These are phyloP conservation scores for Aspergillus egyptiacus DNA, from an alignment of 495 filamentous ascomycete species.

Conservation along the genomic window DNA sequence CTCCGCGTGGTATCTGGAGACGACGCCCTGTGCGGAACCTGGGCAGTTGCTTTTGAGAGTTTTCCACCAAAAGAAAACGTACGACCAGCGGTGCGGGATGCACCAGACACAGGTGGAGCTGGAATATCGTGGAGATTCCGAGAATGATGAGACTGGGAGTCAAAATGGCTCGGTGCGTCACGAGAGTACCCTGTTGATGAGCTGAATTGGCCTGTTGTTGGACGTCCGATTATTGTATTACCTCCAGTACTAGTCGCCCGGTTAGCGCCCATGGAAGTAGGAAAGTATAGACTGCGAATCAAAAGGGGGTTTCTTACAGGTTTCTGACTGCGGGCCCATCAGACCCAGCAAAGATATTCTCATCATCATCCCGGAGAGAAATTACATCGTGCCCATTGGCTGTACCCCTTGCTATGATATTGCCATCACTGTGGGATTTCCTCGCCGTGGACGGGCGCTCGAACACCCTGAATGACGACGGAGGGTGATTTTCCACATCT, in stretches of 20 bases:
- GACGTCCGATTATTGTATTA: conserved; percentile 55
- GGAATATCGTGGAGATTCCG: conserved; percentile 51
- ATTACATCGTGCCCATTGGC: conserved; percentile 34
- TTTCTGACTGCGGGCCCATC: conserved; percentile 32
- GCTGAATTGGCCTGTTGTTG: conserved; percentile 57
- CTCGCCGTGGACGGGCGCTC: conserved; percentile 44
- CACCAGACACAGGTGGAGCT: conserved; percentile 46
- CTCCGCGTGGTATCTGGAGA: conserved; percentile 35
- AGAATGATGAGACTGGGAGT: conserved; percentile 45
- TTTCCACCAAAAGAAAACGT: conserved; percentile 65
- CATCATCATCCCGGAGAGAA: conserved; percentile 50
- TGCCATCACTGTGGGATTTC: conserved; percentile 47
- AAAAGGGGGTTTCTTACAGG: conserved; percentile 32
- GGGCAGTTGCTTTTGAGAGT: conserved; percentile 35
- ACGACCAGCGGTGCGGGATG: conserved; percentile 59
- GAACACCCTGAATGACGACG: conserved; percentile 55
- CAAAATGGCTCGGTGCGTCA: conserved; percentile 52
- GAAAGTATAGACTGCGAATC: conserved; percentile 7
- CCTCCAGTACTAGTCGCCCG: conserved; percentile 53
- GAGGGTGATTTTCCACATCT: conserved; percentile 43
- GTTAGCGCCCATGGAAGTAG: conserved; percentile 28
- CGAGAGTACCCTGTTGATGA: conserved; percentile 71
- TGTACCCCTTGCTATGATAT: conserved; percentile 35
- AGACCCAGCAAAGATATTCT: conserved; percentile 37
- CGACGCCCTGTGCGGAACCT: conserved; percentile 40